Evolutionary conservation across 768 basidiomycete genomes (phyloP).

Genomic region (Leccinum imitatum): DNA sequence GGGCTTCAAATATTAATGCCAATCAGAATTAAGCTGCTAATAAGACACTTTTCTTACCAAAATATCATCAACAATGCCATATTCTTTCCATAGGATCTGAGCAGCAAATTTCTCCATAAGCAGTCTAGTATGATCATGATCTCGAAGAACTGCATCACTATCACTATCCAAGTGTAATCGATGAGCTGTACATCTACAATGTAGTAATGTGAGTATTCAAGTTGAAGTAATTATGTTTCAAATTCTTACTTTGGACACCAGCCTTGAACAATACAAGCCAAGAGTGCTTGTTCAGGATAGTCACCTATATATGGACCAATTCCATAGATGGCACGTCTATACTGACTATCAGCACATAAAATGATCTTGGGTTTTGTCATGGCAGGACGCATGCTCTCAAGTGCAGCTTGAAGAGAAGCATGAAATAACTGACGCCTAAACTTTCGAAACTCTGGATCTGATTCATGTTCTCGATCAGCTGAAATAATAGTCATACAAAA

Average conservation of each 20-base stretch:
- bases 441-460: too few relatives aligned
- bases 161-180: not conserved
- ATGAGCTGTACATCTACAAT: not conserved
- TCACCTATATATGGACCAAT: conserved; percentile 42
- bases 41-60: not conserved
- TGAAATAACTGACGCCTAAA: too few relatives aligned
- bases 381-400: not conserved
- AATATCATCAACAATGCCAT: not conserved
- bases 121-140: not conserved
- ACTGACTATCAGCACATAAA: conserved; percentile 24
- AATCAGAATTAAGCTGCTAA: not conserved
- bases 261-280: conserved; percentile 10
- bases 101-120: not conserved
- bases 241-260: not conserved
- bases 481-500: too few relatives aligned
- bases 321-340: conserved; percentile 20
- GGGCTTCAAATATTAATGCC: not conserved
- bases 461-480: too few relatives aligned
- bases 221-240: not conserved
- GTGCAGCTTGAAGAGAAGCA: not conserved
- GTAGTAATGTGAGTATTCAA: too few relatives aligned
- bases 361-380: not conserved
- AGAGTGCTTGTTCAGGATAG: conserved; percentile 37
- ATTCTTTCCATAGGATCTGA: not conserved
- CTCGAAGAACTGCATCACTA: not conserved